Evolutionary conservation across 257 asterid genomes (phyloP), one percentile per base, ranked within the genome.

Genomic region (Solanum phureja): DNA sequence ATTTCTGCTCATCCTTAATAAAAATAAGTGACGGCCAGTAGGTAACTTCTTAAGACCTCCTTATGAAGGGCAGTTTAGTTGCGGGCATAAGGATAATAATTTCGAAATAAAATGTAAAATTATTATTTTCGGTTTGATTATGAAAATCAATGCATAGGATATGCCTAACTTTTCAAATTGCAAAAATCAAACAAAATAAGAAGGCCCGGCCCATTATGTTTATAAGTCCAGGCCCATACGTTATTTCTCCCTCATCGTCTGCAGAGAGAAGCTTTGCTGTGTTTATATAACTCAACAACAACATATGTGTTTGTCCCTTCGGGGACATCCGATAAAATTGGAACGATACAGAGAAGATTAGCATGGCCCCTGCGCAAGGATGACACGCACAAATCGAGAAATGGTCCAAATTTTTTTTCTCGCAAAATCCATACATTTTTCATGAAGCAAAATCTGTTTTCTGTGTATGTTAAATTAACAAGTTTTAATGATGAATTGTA

Each of bases 311-410:
- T 46, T 49, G 91, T 89, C 89, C 92, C 91, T 91, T 89, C 58
- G 91, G 89, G 90, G 90, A 92, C 91, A 90, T 91, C 87, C 87
- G 91, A 89, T 89, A 92, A 89, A 90, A 90, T 86, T 88, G 90
- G 89, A 91, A 86, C 85, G 89, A 90, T 89, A 89, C 91, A 89
- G 91, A 89, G 93, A 89, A 91, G 89, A 91, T 91, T 91, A 88
- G 93, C 90, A 91, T 91, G 91, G 91, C 90, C 93, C 92, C 91
- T 91, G 90, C 90, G 90, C 46, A 73, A 34, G 81, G 46, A 73
- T 73, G 29, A 73, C 49, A 73, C 8, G 18, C 82, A 35, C 49
- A 34, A 74, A 74, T 74, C 1, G 14, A 74, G 49, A 74, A 74
- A 74, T 74, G 82, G 82, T 74, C 4, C 31, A 71, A 33, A 31